Conservation (phyloP, 805 yeast genomes). For the Saturnispora mendoncae region DNA sequence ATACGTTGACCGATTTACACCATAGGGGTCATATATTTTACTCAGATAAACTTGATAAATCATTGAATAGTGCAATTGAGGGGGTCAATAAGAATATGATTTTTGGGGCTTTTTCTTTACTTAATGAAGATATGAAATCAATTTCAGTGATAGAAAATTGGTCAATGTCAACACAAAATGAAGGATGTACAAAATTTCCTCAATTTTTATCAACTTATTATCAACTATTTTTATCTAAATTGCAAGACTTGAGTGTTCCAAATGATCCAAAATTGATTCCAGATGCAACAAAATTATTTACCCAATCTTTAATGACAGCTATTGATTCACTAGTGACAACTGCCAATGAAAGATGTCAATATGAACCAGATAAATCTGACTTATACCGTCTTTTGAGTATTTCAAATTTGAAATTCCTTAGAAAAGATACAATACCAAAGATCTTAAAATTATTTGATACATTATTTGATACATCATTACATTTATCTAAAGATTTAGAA, state of each 20-base stretch:
- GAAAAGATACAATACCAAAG: conserved; percentile 38
- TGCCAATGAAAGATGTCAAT: conserved; percentile 15
- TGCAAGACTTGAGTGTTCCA: conserved; percentile 19
- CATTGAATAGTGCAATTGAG: conserved; percentile 9
- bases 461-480: conserved; percentile 38
- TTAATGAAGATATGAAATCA: conserved; percentile 21
- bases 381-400: conserved; percentile 32
- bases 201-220: conserved; percentile 33
- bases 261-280: conserved; percentile 16
- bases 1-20: conserved; percentile 29
- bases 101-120: conserved; percentile 20
- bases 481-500: conserved; percentile 33
- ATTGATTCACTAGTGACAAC: conserved; percentile 40
- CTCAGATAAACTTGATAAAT: conserved; percentile 29
- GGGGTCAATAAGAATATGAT: conserved; percentile 22
- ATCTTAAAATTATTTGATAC: conserved; percentile 42
- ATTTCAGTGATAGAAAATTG: conserved; percentile 32
- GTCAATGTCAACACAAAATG: conserved; percentile 22
- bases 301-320: conserved; percentile 27
- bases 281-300: conserved; percentile 29
- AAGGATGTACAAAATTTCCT: conserved; percentile 32
- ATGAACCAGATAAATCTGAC: conserved; percentile 19
- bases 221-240: conserved; percentile 27
- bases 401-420: conserved; percentile 44
- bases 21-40: conserved; percentile 30